Evolutionary conservation across 2,329 filamentous ascomycete species (phyloP).

Genomic region (Fusarium sp.): DNA sequence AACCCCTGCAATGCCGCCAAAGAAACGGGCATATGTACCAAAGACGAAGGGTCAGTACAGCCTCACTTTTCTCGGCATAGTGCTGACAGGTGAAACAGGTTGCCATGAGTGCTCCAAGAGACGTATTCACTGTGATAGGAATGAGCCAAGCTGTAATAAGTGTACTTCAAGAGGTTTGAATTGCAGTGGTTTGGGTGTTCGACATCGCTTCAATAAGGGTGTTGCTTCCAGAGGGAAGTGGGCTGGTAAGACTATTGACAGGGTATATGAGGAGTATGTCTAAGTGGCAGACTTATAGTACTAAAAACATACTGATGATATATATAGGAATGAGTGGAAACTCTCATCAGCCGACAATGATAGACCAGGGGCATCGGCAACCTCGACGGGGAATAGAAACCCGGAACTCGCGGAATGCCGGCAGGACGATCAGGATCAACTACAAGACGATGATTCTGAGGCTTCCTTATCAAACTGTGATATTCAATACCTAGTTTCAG

Average conservation of each 20-base stretch:
- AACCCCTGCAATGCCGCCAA: slow-evolving; percentile 41
- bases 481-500: background rate
- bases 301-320: accelerated
- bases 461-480: background rate
- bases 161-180: slow-evolving; percentile 41
- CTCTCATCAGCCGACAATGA: background rate
- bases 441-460: background rate
- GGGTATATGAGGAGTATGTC: slow-evolving; percentile 39
- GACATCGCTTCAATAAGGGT: slow-evolving; percentile 47
- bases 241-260: slow-evolving; percentile 46
- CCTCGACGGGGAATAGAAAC: background rate
- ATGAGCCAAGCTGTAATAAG: slow-evolving; percentile 41
- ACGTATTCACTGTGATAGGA: slow-evolving; percentile 45
- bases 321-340: slow-evolving; percentile 25
- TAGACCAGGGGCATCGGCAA: background rate
- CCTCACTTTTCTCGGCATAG: background rate
- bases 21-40: slow-evolving; percentile 46
- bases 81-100: background rate
- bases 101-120: slow-evolving; percentile 47
- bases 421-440: accelerated
- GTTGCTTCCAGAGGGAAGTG: slow-evolving; percentile 46
- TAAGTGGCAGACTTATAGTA: accelerated
- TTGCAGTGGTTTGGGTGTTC: slow-evolving; percentile 45
- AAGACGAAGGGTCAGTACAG: slow-evolving; percentile 42
- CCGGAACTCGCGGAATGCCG: accelerated